These are phyloP conservation scores for Dalbergia cochinchinensis DNA, from an alignment of 306 rosid species.

Conservation along the genomic window DNA sequence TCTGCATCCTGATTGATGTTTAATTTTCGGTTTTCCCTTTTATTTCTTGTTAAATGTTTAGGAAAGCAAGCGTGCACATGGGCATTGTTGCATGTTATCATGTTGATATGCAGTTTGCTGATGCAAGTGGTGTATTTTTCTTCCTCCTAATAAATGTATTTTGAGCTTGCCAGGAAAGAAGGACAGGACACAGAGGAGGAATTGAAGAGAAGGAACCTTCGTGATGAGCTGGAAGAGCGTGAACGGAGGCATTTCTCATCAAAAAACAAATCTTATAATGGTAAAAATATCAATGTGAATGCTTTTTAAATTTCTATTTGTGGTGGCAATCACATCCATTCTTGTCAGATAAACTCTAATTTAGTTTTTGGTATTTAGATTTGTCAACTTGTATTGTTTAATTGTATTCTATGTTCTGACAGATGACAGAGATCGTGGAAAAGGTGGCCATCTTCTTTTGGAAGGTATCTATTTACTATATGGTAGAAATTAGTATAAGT, in stretches of 20 bases:
- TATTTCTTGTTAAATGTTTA: not conserved
- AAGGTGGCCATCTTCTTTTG: slow-evolving; percentile 70
- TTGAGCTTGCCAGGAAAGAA: slow-evolving; percentile 65
- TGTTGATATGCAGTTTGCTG: not conserved
- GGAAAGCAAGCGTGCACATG: not conserved
- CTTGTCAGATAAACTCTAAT: not conserved
- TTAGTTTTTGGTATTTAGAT: not conserved
- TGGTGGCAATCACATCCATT: not conserved
- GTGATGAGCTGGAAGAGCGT: slow-evolving; percentile 89
- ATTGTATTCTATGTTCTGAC: slow-evolving; percentile 47
- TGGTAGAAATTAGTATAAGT: not conserved
- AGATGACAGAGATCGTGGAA: slow-evolving; percentile 96
- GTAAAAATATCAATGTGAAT: slow-evolving; percentile 46
- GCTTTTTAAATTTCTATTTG: not conserved
- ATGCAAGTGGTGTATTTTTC: not conserved
- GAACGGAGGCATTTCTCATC: slow-evolving; percentile 94
- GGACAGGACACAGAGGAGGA: slow-evolving; percentile 96
- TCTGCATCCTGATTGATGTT: not conserved
- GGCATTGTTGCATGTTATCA: not conserved
- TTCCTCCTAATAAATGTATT: slow-evolving; percentile 9
- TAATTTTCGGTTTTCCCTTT: not conserved
- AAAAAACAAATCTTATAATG: slow-evolving; percentile 76
- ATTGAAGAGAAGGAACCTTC: slow-evolving; percentile 83
- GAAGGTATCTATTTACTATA: slow-evolving; percentile 66
- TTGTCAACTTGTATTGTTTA: slow-evolving; percentile 32